These are phyloP conservation scores for Avena eriantha DNA, from an alignment of 176 grass and related monocot species.

Conservation along the genomic window DNA sequence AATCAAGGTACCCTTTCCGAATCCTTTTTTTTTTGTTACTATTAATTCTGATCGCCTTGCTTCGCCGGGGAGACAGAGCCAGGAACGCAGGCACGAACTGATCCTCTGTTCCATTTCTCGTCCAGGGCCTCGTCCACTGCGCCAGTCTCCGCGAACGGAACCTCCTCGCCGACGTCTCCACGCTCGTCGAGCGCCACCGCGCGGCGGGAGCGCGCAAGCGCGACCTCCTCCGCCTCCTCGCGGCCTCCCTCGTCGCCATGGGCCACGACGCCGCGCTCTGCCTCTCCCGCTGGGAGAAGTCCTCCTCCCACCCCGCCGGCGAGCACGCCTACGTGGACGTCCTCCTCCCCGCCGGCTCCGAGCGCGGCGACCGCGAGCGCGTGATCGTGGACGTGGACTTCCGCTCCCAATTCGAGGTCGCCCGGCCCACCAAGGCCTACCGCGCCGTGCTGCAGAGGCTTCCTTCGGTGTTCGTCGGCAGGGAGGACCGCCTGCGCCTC, in stretches of 20 bases:
- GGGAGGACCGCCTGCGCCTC: slow-evolving; percentile 67
- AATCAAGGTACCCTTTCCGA: slow-evolving; percentile 67
- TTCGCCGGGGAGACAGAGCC: slow-evolving; percentile 3
- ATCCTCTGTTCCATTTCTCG: slow-evolving; percentile 31
- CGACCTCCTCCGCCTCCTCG: slow-evolving; percentile 58
- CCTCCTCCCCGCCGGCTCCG: slow-evolving; percentile 43
- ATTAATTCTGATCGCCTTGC: slow-evolving; percentile 22
- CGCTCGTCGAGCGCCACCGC: slow-evolving; percentile 60
- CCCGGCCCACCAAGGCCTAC: slow-evolving; percentile 79
- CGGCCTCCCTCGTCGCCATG: slow-evolving; percentile 60
- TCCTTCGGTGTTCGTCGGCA: slow-evolving; percentile 73
- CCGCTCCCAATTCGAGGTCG: slow-evolving; percentile 78
- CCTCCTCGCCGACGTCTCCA: slow-evolving; percentile 78
- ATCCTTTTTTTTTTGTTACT: no score
- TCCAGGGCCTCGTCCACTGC: slow-evolving; percentile 81
- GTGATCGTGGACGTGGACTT: slow-evolving; percentile 87
- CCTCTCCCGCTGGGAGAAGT: slow-evolving; percentile 82
- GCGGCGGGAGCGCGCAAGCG: slow-evolving; percentile 51
- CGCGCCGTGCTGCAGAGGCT: slow-evolving; percentile 66
- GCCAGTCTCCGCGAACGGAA: slow-evolving; percentile 84
- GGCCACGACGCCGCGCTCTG: slow-evolving; percentile 75
- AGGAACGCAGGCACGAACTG: slow-evolving; percentile 21
- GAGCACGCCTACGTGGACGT: slow-evolving; percentile 88
- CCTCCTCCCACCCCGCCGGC: slow-evolving; percentile 63
- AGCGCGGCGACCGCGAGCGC: slow-evolving; percentile 59